phyloP scores from a whole-genome alignment of 306 rosid genomes.

The Adenanthera pavonina region DNA sequence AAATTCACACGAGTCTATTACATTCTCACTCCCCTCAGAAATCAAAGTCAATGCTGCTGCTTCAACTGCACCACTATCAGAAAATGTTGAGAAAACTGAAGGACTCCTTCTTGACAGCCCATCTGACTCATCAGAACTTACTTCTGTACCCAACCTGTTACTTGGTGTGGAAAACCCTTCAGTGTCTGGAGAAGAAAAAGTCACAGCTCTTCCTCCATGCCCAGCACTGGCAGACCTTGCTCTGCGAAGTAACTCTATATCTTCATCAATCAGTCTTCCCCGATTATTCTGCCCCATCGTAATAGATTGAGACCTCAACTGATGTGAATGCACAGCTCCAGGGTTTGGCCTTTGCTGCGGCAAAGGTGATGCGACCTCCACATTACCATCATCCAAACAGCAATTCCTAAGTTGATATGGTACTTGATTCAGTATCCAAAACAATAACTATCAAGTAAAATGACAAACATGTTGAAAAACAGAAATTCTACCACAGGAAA shows the following conservation, averaged over 20 bases:
- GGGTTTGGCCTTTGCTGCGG: conserved; percentile 54
- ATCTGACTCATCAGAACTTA: conserved; percentile 48
- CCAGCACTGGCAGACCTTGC: conserved; percentile 54
- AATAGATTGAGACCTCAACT: conserved; percentile 60
- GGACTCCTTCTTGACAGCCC: conserved; percentile 53
- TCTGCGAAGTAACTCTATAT: conserved; percentile 54
- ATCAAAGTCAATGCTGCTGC: conserved; percentile 40
- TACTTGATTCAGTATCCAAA: conserved; percentile 47
- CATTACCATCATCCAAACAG: conserved; percentile 42
- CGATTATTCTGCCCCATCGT: conserved; percentile 40
- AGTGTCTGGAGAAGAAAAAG: conserved; percentile 51
- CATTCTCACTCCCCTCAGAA: conserved; percentile 53
- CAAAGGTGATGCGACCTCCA: conserved; percentile 48
- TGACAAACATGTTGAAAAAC: conserved; percentile 5
- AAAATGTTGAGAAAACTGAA: conserved; percentile 55
- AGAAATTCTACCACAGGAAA: conserved; percentile 17
- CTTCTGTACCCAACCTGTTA: conserved; percentile 38
- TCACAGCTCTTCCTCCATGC: conserved; percentile 26
- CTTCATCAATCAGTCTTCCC: conserved; percentile 38
- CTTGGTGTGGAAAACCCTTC: conserved; percentile 46
- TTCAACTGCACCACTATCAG: conserved; percentile 55
- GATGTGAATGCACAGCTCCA: conserved; percentile 33
- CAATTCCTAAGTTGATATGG: conserved; percentile 53
- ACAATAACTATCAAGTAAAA: conserved; percentile 16
- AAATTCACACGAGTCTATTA: conserved; percentile 34